These are phyloP conservation scores for Coemansia sp. DNA, from an alignment of 192 early-diverging fungal species.

Conservation along the genomic window DNA sequence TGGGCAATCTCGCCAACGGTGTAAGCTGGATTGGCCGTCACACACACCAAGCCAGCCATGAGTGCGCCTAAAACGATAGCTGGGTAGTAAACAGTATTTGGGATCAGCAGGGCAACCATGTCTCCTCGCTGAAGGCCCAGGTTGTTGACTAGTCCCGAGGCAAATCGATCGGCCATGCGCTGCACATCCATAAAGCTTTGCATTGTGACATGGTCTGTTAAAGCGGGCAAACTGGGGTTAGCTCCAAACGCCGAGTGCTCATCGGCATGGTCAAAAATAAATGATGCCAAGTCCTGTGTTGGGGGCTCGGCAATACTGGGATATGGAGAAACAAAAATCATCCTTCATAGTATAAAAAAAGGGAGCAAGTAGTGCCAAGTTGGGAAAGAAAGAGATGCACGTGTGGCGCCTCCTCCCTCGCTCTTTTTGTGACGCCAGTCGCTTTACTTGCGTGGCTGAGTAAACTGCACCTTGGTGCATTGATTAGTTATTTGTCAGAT, in stretches of 20 bases:
- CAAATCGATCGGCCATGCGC: conserved; percentile 18
- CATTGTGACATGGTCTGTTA: conserved; percentile 17
- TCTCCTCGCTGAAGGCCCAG: conserved; percentile 69
- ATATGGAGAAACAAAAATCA: conserved; percentile 47
- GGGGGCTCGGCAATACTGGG: conserved; percentile 28
- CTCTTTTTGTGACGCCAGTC: not conserved
- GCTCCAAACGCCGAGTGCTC: conserved; percentile 31
- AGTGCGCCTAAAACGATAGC: conserved; percentile 66
- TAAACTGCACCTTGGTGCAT: no score
- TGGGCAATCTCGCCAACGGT: conserved; percentile 74
- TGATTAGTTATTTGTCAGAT: no score
- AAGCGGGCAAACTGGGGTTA: conserved; percentile 24
- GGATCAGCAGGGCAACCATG: conserved; percentile 69
- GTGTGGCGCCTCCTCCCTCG: not conserved
- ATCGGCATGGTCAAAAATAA: conserved; percentile 32
- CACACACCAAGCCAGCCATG: conserved; percentile 67
- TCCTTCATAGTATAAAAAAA: not conserved
- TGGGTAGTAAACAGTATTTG: conserved; percentile 72
- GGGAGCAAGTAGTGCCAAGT: not conserved
- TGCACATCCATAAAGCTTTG: conserved; percentile 38
- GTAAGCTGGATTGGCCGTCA: conserved; percentile 82
- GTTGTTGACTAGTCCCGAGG: conserved; percentile 47
- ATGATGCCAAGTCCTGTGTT: conserved; percentile 42
- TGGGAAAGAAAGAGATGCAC: not conserved
- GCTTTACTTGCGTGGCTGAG: no score